phyloP scores from a whole-genome alignment of 208 protist genomes.

The Leishmania martiniquensis region DNA sequence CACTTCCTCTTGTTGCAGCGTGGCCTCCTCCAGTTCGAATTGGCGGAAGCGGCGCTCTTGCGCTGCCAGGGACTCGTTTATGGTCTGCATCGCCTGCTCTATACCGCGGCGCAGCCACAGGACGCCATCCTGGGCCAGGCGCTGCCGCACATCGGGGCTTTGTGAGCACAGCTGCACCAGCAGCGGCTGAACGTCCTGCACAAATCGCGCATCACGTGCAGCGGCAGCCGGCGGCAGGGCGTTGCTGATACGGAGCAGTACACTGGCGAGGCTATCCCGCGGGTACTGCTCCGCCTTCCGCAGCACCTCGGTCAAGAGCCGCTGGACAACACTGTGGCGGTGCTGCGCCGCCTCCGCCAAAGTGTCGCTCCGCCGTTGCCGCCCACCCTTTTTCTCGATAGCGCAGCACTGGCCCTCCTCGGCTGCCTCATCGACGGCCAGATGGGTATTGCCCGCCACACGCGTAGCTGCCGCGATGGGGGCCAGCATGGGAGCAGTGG shows the following conservation, averaged over 20 bases:
- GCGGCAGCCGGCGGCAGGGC: constrained; percentile 31
- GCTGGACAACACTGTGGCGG: constrained; percentile 34
- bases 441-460: neutral
- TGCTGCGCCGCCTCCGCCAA: neutral
- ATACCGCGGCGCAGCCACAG: constrained; percentile 52
- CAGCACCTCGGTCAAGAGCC: constrained; percentile 51
- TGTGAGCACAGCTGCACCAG: constrained; percentile 44
- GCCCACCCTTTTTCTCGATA: neutral
- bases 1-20: constrained; percentile 25
- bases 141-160: constrained; percentile 24
- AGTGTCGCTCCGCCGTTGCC: constrained; percentile 1
- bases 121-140: constrained; percentile 39
- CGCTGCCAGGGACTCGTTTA: constrained; percentile 47
- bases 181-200: constrained; percentile 20
- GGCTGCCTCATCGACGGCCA: neutral
- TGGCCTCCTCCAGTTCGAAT: constrained; percentile 67
- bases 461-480: constrained; percentile 2
- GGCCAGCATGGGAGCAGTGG: constrained; percentile 26
- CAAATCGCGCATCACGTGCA: constrained; percentile 35
- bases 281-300: constrained; percentile 48
- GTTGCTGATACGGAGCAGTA: constrained; percentile 58
- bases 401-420: neutral
- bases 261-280: constrained; percentile 7
- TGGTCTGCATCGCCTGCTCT: constrained; percentile 28
- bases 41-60: constrained; percentile 59